A percentile compares a stretch with the other conserved stretches of the same genome.
Evolutionary conservation across 208 protist genomes (phyloP).

Genomic region (Crithidia acanthocephali): DNA sequence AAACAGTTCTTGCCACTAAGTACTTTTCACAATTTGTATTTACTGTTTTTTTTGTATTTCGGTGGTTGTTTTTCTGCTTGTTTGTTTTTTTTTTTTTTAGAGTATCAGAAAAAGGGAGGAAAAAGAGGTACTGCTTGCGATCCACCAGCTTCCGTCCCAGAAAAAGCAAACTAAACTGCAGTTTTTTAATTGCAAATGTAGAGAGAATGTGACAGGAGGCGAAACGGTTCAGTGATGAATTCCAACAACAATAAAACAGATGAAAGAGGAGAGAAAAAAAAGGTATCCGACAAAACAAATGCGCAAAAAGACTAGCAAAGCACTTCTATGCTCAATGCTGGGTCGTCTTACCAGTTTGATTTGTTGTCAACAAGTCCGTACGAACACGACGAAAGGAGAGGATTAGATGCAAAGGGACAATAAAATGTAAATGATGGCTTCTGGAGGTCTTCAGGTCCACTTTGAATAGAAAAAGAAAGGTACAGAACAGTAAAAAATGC

Average conservation of each 20-base stretch:
- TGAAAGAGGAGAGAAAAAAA: not conserved
- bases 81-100: not conserved
- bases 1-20: no score
- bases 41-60: no score
- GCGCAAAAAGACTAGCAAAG: not conserved
- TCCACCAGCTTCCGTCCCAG: not conserved
- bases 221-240: not conserved
- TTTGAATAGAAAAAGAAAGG: no score
- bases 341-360: not conserved
- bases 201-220: not conserved
- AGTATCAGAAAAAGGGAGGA: not conserved
- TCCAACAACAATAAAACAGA: not conserved
- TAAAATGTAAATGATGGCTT: no score
- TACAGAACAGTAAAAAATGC: no score
- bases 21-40: no score
- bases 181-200: not conserved
- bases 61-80: no score
- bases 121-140: not conserved
- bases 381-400: not conserved
- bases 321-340: not conserved
- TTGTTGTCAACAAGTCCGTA: not conserved
- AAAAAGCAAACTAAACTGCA: not conserved
- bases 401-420: no score
- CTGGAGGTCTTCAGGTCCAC: no score
- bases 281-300: not conserved